Base-by-base conservation (phyloP, 2,329 filamentous ascomycete species). In the Pestalotiopsis sp. region DNA sequence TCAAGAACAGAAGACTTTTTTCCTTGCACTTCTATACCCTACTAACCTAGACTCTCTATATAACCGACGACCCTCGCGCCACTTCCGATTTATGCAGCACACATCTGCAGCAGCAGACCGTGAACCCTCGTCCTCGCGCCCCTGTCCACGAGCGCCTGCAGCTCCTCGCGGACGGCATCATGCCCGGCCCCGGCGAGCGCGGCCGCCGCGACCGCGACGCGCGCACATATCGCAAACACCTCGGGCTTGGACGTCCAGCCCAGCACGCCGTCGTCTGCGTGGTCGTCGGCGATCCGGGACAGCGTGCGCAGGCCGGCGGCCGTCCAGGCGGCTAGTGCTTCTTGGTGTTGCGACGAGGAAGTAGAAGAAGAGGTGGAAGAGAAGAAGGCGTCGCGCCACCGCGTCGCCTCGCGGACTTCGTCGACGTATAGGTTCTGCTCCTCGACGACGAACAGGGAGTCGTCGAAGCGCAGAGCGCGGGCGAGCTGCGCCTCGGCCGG, bases 401-500 rank as follows among this genome's bases (percentile, higher is more conserved):
- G 78, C 20, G 85, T 81, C 3, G 90, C 85, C 78, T 98, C 95
- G 62, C 90, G 85, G 5, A 93, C 88, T 73, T 94, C 91, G 77
- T 98, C 95, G 64, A 95, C 84, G 78, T 93, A 98, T n/a, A 98
- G 85, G 77, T 99, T 99, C 77, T 97, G 94, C 78, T 97, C 95
- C 80, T 99, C 96, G 68, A 94, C 87, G 0, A 88, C 91, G 77
- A 99, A 99, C 0, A 99, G 87, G 3, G 90, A 85, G 71, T 90
- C 88, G 75, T 93, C 88, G 73, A 86, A 83, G 67, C 81, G 79
- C 74, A 89, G 77, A 3, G 87, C 85, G 9, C 77, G 71, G 3
- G 75, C 70, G 23, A 91, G 80, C 68, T 85, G 82, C 1, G 73
- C 64, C 27, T 76, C 75, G 0, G 83, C 81, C 0, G 81, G 64